Base-by-base conservation (phyloP, 768 basidiomycete species). In the Dictyophora rubrovolvata region DNA sequence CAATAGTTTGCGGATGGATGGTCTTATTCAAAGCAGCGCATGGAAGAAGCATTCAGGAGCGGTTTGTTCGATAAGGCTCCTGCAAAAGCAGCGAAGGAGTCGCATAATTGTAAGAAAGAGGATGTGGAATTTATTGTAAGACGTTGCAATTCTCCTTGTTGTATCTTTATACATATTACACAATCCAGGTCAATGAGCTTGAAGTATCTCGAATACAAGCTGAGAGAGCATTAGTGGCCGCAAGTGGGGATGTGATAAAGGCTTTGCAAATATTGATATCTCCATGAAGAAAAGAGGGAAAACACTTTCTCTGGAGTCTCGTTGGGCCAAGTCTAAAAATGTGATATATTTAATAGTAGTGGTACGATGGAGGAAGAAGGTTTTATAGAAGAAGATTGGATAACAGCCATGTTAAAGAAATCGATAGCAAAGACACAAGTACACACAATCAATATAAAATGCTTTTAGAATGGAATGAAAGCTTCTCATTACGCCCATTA, bases 91-190 rank as follows among this genome's bases (percentile, higher is more conserved):
- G 60, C 71, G 5, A 80, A 79, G 60, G 78, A 80, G 21, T 64
- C 71, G 7, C 68, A 73, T 52, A 55, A 68, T 3, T 68, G 75
- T 7, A 85, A 84, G 67, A 74, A 77, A 35, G 84, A 85, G 61
- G 84, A 86, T 63, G 70, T 86, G 1, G 84, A 87, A 53, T 62
- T 86, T 8, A 78, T 87, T 53, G 86, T 86, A 62, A 61, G 80
- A 70, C 23, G 23, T 61, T 57, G 20, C 6, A 23, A 34, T 48
- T n/a, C 23, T 57, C 21, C 46, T 33, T 23, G 1, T 50, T 23
- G 12, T n/a, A 35, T 34, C 47, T 50, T 33, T 55, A 18, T 56
- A 85, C 83, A 74, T 84, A 10, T 59, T 48, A 54, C 21, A 57
- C 28, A 28, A 34, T 53, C 16, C 55, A 85, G 85, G 74, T 85